Percentiles rank a stretch among this genome's conserved stretches.
Conservation (phyloP, 352 stramenopile genomes). For the Phytopythium aichiense region DNA sequence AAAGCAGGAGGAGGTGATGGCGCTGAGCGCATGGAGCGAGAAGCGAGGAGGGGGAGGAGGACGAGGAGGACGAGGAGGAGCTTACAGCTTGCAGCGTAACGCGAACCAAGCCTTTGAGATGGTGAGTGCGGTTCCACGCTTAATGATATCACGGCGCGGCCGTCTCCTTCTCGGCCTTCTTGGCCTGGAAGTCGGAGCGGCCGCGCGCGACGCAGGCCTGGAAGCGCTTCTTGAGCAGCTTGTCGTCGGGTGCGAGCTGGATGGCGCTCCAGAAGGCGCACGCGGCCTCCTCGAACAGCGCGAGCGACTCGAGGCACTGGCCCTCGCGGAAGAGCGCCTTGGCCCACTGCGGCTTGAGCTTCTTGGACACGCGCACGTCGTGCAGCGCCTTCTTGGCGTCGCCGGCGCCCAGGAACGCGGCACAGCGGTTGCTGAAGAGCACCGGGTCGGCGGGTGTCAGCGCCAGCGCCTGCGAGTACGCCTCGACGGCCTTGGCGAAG, state of each 20-base stretch:
- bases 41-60: too few relatives aligned
- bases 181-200: constrained; percentile 51
- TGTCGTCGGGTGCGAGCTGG: constrained; percentile 67
- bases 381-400: constrained; percentile 65
- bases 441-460: constrained; percentile 52
- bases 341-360: constrained; percentile 77
- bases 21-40: not conserved
- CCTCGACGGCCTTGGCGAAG: constrained; percentile 37
- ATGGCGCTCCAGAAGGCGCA: constrained; percentile 72
- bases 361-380: constrained; percentile 75
- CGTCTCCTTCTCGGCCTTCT: constrained; percentile 18
- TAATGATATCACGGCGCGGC: not conserved
- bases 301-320: constrained; percentile 73
- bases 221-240: constrained; percentile 77
- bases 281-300: constrained; percentile 70
- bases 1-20: constrained; percentile 14
- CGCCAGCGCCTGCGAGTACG: constrained; percentile 63
- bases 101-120: not conserved
- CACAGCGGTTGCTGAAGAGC: constrained; percentile 84
- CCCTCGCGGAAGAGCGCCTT: constrained; percentile 84
- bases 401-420: constrained; percentile 48
- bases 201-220: constrained; percentile 73
- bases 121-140: not conserved
- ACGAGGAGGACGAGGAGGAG: not conserved
- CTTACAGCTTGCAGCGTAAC: not conserved